Evolutionary conservation across 768 basidiomycete species (phyloP), one percentile per base, ranked within the genome.

Genomic region (Glaciozyma martinii): DNA sequence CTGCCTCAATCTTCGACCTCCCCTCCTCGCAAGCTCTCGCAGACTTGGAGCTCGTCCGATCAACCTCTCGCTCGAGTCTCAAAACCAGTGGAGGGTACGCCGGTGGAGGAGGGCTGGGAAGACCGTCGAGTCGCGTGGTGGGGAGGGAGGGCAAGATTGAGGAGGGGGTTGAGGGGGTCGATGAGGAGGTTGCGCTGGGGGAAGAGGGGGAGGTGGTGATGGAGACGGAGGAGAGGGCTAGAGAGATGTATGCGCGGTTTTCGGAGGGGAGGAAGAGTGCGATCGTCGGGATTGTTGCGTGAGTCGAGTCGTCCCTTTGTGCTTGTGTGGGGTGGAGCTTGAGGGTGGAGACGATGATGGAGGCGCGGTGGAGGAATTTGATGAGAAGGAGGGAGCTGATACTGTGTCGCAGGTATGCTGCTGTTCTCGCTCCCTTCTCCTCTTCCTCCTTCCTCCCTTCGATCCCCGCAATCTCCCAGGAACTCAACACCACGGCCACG

Each of bases 181-280:
- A 50, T 50, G 49, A 50, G 25, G 49, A 50, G 49, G 49, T 25
- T 27, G 49, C n/a, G n/a, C n/a, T 50, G 7, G 25, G 49, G n/a
- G 23, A 15, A 2, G 25, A 15, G 13, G 49, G 49, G n/a, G 49
- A 50, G 25, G 49, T 50, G n/a, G 27, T 50, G 13, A 30, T 29
- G 2, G 63, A 60, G n/a, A 56, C 54, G 46, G 58, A 52, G 1
- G 16, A 21, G 2, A 40, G 27, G n/a, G 64, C 54, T 1, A 13
- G 60, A 40, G 7, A 1, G 23, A 65, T 66, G 60, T 66, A 66
- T 37, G 44, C 25, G 2, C 30, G 65, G 25, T 66, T 66, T 52
- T 44, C 50, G 25, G 25, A 44, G 12, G 1, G 27, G 33, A 23
- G 49, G 37, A 66, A 66, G 32, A 37, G 23, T 1, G 1, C 1